These are phyloP conservation scores for Dictyostelium purpureum DNA, from an alignment of 78 protist species.

Conservation along the genomic window DNA sequence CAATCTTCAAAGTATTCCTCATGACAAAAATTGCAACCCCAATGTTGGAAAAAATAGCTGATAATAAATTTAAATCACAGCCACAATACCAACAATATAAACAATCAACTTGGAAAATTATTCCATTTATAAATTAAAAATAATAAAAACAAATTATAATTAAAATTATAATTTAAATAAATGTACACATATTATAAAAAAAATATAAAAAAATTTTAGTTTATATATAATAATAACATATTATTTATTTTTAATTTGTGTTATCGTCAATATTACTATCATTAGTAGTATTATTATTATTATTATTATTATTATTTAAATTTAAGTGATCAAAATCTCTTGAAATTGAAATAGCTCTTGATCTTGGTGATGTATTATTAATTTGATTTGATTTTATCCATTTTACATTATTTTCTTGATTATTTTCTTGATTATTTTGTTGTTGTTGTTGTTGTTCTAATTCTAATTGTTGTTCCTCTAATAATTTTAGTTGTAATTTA, in stretches of 20 bases:
- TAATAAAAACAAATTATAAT: too few species aligned
- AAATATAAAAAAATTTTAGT: too few species aligned
- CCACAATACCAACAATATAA: constrained; percentile 1
- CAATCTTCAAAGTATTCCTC: background rate
- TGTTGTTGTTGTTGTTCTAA: background rate
- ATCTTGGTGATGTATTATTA: background rate
- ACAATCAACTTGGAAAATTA: constrained; percentile 10
- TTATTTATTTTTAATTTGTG: too few species aligned
- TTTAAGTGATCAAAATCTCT: constrained; percentile 4
- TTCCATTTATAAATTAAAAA: background rate
- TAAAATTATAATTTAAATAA: too few species aligned
- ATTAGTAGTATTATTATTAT: too few species aligned
- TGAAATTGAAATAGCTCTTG: background rate
- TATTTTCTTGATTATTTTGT: background rate
- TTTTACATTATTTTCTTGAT: background rate
- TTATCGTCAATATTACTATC: too few species aligned
- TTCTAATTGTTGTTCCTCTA: too few species aligned
- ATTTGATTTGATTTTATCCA: background rate
- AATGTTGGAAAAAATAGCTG: constrained; percentile 19
- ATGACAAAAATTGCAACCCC: constrained; percentile 49
- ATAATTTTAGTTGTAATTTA: background rate
- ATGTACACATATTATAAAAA: too few species aligned
- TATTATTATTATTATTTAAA: too few species aligned
- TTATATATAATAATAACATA: too few species aligned
- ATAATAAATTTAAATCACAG: background rate